Percentiles rank a stretch among this genome's conserved stretches.
Conservation (phyloP, 257 asterid genomes). For the Ballota nigra region DNA sequence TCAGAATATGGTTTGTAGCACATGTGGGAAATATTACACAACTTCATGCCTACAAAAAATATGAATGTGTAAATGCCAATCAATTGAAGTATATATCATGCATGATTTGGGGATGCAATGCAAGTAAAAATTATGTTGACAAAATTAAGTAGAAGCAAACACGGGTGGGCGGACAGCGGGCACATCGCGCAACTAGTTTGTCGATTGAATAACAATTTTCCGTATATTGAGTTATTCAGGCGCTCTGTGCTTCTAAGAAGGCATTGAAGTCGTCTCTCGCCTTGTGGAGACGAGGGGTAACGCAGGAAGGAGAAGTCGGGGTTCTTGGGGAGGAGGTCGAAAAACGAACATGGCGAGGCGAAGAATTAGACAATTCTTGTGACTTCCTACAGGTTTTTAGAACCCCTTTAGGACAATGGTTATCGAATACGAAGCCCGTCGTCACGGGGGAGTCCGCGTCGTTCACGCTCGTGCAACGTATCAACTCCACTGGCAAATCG, state of each 20-base stretch:
- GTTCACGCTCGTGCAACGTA: no score
- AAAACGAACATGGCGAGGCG: constrained; percentile 70
- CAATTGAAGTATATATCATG: no score
- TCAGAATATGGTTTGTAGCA: no score
- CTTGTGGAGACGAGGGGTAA: constrained; percentile 45
- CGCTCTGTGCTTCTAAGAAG: constrained; percentile 67
- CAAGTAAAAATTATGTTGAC: not conserved
- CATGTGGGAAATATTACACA: no score
- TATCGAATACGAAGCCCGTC: constrained; percentile 65
- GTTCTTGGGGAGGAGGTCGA: constrained; percentile 44
- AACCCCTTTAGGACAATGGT: constrained; percentile 50
- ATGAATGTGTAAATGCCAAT: no score
- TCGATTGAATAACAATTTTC: not conserved
- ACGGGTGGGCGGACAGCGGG: not conserved
- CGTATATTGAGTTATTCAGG: constrained; percentile 7
- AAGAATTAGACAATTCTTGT: constrained; percentile 20
- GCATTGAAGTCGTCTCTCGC: constrained; percentile 67
- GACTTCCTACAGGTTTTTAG: constrained; percentile 44
- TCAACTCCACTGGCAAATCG: no score
- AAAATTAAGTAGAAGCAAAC: not conserved
- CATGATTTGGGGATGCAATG: no score
- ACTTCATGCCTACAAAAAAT: no score
- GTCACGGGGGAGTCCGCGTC: constrained; percentile 60
- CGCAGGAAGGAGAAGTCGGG: constrained; percentile 46
- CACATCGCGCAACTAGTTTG: not conserved